These are phyloP conservation scores for Heterobasidion annosum DNA, from an alignment of 1,284 basidiomycete species.

Conservation along the genomic window DNA sequence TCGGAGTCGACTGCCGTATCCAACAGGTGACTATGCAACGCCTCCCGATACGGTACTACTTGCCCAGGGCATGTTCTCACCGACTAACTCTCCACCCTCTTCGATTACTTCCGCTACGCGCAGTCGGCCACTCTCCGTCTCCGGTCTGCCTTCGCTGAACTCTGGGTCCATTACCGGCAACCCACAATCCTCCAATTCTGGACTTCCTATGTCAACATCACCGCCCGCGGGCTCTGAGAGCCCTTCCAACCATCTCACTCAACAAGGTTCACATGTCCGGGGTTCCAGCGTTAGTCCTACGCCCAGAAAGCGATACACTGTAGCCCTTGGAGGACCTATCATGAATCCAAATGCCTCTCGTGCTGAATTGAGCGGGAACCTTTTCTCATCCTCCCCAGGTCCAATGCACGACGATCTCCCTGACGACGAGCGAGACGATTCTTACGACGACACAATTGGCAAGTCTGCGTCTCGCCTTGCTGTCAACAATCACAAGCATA, in stretches of 20 bases:
- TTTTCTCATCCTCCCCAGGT: slow-evolving; percentile 30
- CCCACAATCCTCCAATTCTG: slow-evolving; percentile 20
- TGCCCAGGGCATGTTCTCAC: slow-evolving; percentile 41
- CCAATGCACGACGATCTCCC: slow-evolving; percentile 22
- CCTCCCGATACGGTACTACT: slow-evolving; percentile 32
- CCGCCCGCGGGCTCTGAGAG: slow-evolving; percentile 12
- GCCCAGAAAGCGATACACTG: slow-evolving; percentile 72
- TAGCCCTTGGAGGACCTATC: slow-evolving; percentile 67
- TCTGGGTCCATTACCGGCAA: slow-evolving; percentile 6
- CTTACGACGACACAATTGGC: slow-evolving; percentile 55
- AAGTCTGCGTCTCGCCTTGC: slow-evolving; percentile 34
- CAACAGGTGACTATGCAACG: slow-evolving; percentile 69
- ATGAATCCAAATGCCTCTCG: slow-evolving; percentile 23
- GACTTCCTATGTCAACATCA: slow-evolving; percentile 16
- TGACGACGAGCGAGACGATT: slow-evolving; percentile 22
- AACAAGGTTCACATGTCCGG: slow-evolving; percentile 18
- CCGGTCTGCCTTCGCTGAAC: slow-evolving; percentile 9
- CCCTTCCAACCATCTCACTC: slow-evolving; percentile 8
- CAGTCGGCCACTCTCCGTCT: slow-evolving; percentile 17
- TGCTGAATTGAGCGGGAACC: slow-evolving; percentile 25
- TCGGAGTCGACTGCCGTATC: slow-evolving; percentile 64
- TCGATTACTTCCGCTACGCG: slow-evolving; percentile 24
- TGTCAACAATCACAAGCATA: not conserved
- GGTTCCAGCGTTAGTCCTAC: slow-evolving; percentile 58
- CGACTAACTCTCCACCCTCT: slow-evolving; percentile 50